Percentiles rank a stretch among this genome's conserved stretches.
Evolutionary conservation across 179 eudicot genomes (phyloP).

Genomic region (Beta macrorhiza): DNA sequence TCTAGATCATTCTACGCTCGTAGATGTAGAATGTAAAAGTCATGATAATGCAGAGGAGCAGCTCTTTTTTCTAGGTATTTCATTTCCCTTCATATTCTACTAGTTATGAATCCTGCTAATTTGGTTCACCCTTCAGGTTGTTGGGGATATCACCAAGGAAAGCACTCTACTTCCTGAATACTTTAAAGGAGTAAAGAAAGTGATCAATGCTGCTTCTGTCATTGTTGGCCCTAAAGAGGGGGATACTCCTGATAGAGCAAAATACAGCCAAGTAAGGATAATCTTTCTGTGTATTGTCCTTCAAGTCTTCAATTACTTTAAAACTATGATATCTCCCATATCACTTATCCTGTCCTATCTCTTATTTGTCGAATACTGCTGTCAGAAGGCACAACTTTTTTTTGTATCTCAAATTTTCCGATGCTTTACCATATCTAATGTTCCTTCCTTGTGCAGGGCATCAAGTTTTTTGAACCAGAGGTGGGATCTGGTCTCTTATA

Average conservation of each 20-base stretch:
- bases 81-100: background rate
- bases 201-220: constrained; percentile 84
- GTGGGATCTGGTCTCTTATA: constrained; percentile 45
- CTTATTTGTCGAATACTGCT: background rate
- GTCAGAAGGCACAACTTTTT: background rate
- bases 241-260: constrained; percentile 91
- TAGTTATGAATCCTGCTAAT: constrained; percentile 7
- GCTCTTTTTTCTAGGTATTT: too few species aligned
- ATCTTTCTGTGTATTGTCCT: background rate
- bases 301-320: background rate
- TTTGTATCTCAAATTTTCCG: background rate
- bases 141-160: constrained; percentile 88
- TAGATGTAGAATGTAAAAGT: background rate
- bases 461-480: constrained; percentile 99
- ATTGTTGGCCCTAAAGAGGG: constrained; percentile 98
- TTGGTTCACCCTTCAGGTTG: constrained; percentile 44
- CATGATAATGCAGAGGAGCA: background rate
- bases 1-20: background rate
- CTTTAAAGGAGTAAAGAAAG: constrained; percentile 83
- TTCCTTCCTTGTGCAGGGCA: constrained; percentile 60
- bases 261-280: constrained; percentile 80
- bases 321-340: background rate
- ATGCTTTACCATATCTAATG: constrained; percentile 12
- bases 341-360: background rate
- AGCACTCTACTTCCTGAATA: constrained; percentile 70